These are phyloP conservation scores for Debaryomyces castellii DNA, from an alignment of 805 yeast genomes.

Conservation along the genomic window DNA sequence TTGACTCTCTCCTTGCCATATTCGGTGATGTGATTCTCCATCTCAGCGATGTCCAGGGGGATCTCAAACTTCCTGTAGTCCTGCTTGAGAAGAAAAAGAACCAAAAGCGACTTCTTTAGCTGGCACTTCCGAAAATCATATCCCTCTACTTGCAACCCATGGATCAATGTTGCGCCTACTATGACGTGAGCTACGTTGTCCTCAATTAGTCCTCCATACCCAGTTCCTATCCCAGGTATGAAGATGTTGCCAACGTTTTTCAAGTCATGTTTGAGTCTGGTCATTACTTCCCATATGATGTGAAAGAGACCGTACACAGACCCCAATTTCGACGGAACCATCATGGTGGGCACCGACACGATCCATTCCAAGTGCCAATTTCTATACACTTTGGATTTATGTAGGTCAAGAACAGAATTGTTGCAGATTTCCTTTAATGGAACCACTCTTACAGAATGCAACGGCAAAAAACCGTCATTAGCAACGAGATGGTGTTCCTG, in stretches of 20 bases:
- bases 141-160: constrained; percentile 8
- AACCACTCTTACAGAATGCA: constrained; percentile 12
- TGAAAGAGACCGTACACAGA: constrained; percentile 13
- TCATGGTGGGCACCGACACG: constrained; percentile 22
- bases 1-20: constrained; percentile 7
- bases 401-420: constrained; percentile 4
- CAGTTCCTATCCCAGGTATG: constrained; percentile 29
- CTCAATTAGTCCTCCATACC: constrained; percentile 20
- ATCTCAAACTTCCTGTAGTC: constrained; percentile 15
- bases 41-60: constrained; percentile 8
- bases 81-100: constrained; percentile 17
- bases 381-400: constrained; percentile 5
- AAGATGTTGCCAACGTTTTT: constrained; percentile 11
- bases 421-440: constrained; percentile 9
- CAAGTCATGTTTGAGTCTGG: constrained; percentile 1
- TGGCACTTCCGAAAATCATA: constrained; percentile 5
- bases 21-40: constrained; percentile 9
- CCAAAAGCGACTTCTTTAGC: constrained; percentile 15
- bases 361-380: constrained; percentile 10
- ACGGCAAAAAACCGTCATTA: constrained; percentile 18
- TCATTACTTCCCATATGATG: constrained; percentile 20
- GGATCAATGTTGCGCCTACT: constrained; percentile 18
- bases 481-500: constrained; percentile 14
- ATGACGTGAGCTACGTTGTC: constrained; percentile 16
- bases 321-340: constrained; percentile 17